These are phyloP conservation scores for Gossypium australe DNA, from an alignment of 345 rosid genomes.

Conservation along the genomic window DNA sequence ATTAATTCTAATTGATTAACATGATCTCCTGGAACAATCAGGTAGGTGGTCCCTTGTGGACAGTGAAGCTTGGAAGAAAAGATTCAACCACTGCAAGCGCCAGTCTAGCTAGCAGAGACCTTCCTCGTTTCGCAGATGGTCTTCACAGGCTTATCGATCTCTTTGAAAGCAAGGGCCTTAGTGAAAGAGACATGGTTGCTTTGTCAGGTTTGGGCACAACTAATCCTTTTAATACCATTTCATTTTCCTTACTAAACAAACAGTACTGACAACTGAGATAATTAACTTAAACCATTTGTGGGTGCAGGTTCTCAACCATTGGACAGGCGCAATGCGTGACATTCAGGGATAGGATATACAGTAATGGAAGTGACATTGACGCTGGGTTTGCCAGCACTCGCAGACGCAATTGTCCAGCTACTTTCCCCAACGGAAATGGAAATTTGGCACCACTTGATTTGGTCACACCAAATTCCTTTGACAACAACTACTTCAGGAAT, in stretches of 20 bases:
- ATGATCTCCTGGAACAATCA: conserved; percentile 8
- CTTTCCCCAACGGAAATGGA: conserved; percentile 13
- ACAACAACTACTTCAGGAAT: conserved; percentile 49
- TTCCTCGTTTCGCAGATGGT: conserved; percentile 14
- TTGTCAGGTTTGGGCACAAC: conserved; percentile 9
- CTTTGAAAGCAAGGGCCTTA: conserved; percentile 26
- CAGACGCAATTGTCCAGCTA: conserved; percentile 32
- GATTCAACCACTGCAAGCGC: conserved; percentile 34
- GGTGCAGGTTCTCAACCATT: conserved; percentile 44
- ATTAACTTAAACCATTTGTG: background rate
- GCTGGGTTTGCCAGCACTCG: conserved; percentile 41
- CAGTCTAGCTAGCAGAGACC: conserved; percentile 17
- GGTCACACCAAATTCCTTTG: conserved; percentile 49
- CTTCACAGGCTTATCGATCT: conserved; percentile 16
- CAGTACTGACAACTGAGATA: background rate
- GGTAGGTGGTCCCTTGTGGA: conserved; percentile 45
- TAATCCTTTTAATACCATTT: background rate
- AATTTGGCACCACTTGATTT: conserved; percentile 39
- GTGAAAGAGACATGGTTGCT: conserved; percentile 30
- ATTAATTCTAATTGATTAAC: background rate
- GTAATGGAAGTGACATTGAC: conserved; percentile 37
- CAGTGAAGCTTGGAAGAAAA: conserved; percentile 42
- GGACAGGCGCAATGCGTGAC: conserved; percentile 51
- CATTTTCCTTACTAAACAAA: background rate
- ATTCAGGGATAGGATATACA: conserved; percentile 42